A percentile compares a stretch with the other conserved stretches of the same genome.
Conservation (phyloP, 257 asterid genomes). For the Penstemon barbatus region DNA sequence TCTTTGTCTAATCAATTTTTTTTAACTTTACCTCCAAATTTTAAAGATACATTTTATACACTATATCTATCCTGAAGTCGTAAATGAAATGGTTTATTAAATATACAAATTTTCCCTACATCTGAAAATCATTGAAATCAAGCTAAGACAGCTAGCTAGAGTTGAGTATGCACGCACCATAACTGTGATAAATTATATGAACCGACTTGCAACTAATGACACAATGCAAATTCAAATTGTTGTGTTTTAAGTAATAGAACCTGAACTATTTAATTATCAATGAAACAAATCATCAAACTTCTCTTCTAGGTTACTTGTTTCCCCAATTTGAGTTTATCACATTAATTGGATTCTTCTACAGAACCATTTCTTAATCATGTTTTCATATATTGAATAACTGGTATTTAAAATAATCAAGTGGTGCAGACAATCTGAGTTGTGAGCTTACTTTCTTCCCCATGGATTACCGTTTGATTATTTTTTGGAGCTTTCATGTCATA, state of each 20-base stretch:
- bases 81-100: constrained; percentile 5
- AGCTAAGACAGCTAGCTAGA: constrained; percentile 24
- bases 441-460: constrained; percentile 6
- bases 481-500: constrained; percentile 41
- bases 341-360: constrained; percentile 9
- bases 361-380: neutral
- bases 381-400: neutral
- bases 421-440: constrained; percentile 13
- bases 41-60: neutral
- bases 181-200: constrained; percentile 1
- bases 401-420: neutral
- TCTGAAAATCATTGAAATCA: constrained; percentile 10
- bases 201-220: constrained; percentile 16
- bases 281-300: neutral
- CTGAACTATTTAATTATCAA: neutral
- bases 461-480: neutral
- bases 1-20: neutral
- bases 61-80: neutral
- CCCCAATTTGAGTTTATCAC: constrained; percentile 9
- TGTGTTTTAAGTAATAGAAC: constrained; percentile 8
- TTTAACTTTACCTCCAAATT: neutral
- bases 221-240: constrained; percentile 4
- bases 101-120: neutral
- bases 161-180: neutral
- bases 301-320: constrained; percentile 16